These are phyloP conservation scores for Colletotrichum musicola DNA, from an alignment of 2,329 filamentous ascomycete genomes.

Conservation along the genomic window DNA sequence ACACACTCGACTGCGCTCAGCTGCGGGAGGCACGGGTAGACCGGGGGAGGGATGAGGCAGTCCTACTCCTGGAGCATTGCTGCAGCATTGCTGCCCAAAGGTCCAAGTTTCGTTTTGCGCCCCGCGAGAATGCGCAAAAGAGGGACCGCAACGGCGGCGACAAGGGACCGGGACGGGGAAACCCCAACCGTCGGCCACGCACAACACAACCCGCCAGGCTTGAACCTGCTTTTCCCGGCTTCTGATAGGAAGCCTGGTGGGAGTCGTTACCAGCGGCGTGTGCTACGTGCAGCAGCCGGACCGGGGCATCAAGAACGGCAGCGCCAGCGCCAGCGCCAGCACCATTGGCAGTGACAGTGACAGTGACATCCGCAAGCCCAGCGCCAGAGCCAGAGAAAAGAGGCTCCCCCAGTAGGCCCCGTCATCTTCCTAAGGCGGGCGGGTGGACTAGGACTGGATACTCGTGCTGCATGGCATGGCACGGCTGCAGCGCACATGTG, in stretches of 20 bases:
- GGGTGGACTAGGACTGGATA: conserved; percentile 10
- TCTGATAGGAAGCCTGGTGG: conserved; percentile 33
- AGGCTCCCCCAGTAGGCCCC: conserved; percentile 1
- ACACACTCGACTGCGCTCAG: conserved; percentile 8
- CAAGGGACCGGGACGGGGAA: background rate
- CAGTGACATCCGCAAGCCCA: background rate
- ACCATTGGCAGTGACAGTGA: background rate
- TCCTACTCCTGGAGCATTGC: background rate
- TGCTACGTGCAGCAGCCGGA: conserved; percentile 3
- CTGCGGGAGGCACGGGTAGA: conserved; percentile 28
- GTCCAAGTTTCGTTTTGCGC: conserved; percentile 19
- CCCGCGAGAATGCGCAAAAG: conserved; percentile 38
- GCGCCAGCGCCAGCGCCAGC: conserved; percentile 19
- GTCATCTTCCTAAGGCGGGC: background rate
- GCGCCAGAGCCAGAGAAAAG: background rate
- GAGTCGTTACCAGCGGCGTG: background rate
- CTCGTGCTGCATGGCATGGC: conserved; percentile 33
- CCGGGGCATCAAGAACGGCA: background rate
- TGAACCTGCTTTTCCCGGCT: background rate
- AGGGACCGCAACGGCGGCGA: conserved; percentile 16
- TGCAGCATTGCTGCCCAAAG: conserved; percentile 42
- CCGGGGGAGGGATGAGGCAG: conserved; percentile 11
- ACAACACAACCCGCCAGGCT: conserved; percentile 8
- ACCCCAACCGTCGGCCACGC: conserved; percentile 25
- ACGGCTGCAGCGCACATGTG: conserved; percentile 37